These are phyloP conservation scores for Podospora australis DNA, from an alignment of 495 filamentous ascomycete genomes.

Conservation along the genomic window DNA sequence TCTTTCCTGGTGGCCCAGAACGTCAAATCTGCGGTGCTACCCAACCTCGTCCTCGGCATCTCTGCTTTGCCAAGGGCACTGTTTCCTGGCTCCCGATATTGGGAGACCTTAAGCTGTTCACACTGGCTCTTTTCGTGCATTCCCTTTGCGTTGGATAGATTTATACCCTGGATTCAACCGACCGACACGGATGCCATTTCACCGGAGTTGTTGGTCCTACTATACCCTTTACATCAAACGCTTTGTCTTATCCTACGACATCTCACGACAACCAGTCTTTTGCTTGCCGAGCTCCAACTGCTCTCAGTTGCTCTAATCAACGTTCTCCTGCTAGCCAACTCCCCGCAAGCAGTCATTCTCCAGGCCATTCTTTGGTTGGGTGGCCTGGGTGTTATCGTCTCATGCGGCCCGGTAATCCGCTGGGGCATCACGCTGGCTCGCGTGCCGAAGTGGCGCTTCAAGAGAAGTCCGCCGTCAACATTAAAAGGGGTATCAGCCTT, in stretches of 20 bases:
- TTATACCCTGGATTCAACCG: background rate
- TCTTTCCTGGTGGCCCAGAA: conserved; percentile 65
- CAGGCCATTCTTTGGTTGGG: conserved; percentile 83
- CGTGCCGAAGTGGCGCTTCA: conserved; percentile 87
- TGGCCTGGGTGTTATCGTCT: conserved; percentile 66
- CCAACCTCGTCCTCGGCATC: conserved; percentile 76
- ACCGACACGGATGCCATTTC: conserved; percentile 24
- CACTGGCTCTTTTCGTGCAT: conserved; percentile 70
- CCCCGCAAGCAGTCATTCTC: conserved; percentile 79
- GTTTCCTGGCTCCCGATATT: conserved; percentile 54
- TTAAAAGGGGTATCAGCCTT: conserved; percentile 19
- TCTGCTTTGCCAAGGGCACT: conserved; percentile 66
- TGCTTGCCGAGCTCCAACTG: conserved; percentile 80
- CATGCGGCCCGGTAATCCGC: conserved; percentile 67
- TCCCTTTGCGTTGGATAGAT: conserved; percentile 41
- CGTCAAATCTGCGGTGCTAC: conserved; percentile 51
- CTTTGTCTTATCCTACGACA: conserved; percentile 67
- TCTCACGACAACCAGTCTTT: conserved; percentile 79
- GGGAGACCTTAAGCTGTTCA: conserved; percentile 49
- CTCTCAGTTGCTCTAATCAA: conserved; percentile 79
- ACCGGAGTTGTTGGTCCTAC: conserved; percentile 56
- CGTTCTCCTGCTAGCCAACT: conserved; percentile 65
- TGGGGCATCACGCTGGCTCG: conserved; percentile 83
- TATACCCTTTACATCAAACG: conserved; percentile 83
- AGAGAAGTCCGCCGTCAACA: conserved; percentile 37